These are phyloP conservation scores for Scutellaria baicalensis DNA, from an alignment of 257 asterid genomes.

Conservation along the genomic window DNA sequence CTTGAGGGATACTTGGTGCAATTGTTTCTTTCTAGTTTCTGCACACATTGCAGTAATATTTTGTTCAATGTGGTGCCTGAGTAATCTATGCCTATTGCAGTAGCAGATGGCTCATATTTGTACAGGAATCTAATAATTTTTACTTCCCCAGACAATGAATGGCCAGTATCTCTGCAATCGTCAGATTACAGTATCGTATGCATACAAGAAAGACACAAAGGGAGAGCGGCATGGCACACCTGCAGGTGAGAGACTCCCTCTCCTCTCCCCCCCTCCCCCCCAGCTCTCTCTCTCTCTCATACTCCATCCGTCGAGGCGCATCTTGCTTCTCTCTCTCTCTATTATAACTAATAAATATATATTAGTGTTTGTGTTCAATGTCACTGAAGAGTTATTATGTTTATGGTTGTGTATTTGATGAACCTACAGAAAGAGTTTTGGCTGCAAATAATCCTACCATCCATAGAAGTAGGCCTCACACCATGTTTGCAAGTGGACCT, in stretches of 20 bases:
- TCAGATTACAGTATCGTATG: slow-evolving; percentile 93
- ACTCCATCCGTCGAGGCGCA: too few relatives aligned
- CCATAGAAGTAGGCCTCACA: slow-evolving; percentile 83
- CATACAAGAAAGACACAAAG: slow-evolving; percentile 94
- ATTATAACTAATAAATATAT: background rate
- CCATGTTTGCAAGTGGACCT: slow-evolving; percentile 96
- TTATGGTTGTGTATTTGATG: background rate
- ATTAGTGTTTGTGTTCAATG: background rate
- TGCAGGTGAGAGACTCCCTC: slow-evolving; percentile 48
- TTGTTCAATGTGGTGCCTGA: background rate
- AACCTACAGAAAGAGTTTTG: slow-evolving; percentile 70
- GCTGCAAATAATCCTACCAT: slow-evolving; percentile 83
- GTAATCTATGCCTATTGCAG: background rate
- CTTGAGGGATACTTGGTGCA: background rate
- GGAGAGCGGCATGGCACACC: slow-evolving; percentile 99
- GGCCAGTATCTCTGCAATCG: slow-evolving; percentile 97
- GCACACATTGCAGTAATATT: background rate
- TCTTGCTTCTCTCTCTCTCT: too few relatives aligned
- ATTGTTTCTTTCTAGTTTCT: background rate
- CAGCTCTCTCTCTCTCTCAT: background rate
- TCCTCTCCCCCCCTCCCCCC: too few relatives aligned
- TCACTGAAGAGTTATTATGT: background rate
- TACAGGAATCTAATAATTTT: slow-evolving; percentile 7
- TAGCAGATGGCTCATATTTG: background rate
- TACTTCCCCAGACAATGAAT: slow-evolving; percentile 71